Evolutionary conservation across 1,284 basidiomycete species (phyloP), one percentile per base, ranked within the genome.

Genomic region (Flammula alnicola): DNA sequence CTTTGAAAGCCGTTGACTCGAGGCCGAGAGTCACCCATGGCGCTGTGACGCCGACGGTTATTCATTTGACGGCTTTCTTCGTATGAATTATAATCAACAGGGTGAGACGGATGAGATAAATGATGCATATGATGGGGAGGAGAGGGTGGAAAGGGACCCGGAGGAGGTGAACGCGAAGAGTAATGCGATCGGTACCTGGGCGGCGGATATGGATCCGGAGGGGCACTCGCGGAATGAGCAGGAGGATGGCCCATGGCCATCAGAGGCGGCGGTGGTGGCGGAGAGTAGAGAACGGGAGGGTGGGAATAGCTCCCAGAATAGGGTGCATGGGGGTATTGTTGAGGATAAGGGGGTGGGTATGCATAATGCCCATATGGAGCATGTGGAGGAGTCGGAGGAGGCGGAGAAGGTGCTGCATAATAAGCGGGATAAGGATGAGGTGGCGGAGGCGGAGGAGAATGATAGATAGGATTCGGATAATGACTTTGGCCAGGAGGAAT

Each of bases 341-440:
- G 43, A 33, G 52, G 20, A 42, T 55, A 52, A 14, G 42, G 45
- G 12, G 33, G 30, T 22, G 49, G 45, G 40, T 61, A 58, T 8
- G 44, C 10, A 35, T 58, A 58, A 31, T 58, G 58, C 6, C 49
- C 45, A 39, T 59, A 59, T n/a, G 52, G 31, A 16, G 52, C 46
- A 43, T 55, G 53, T 2, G 60, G 51, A 26, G 54, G 53, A 19
- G 39, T 48, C 7, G 51, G 50, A 30, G 43, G 44, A 16, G 52
- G 44, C 25, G 33, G 42, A 23, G 23, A 22, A 40, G 41, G 49
- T 1, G 42, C n/a, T n/a, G n/a, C n/a, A n/a, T n/a, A n/a, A n/a
- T n/a, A n/a, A n/a, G n/a, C n/a, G n/a, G n/a, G n/a, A n/a, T n/a
- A n/a, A n/a, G n/a, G n/a, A n/a, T n/a, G 37, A 33, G 26, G 36